Base-by-base conservation (phyloP, 768 basidiomycete genomes). In the Phlebiopsis flavidoalba region DNA sequence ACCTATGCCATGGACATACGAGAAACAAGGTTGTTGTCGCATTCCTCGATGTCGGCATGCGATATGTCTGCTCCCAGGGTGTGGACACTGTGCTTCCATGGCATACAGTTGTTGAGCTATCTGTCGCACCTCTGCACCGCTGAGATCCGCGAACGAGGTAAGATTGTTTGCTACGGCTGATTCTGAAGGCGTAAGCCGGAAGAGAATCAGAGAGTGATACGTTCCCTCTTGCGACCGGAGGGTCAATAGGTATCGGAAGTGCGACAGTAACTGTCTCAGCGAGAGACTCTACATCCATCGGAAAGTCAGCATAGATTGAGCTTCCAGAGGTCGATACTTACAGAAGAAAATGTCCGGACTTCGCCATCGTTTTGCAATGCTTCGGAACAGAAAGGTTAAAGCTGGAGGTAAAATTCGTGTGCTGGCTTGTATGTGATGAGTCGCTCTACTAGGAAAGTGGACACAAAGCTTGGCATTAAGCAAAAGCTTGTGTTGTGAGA, bases 51-150 rank as follows among this genome's bases (percentile, higher is more conserved):
- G 45, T 89, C 88, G 1, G 88, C 89, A 74, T 91, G 88, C 14
- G 86, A 87, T 72, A 91, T 77, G 58, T 91, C 89, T 21, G 89
- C 89, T 2, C 89, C n/a, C 89, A 8, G 91, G 78, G 74, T 93
- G 91, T 4, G 90, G 90, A 70, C 90, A 92, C 10, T 79, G 82
- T 5, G 87, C 83, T 71, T 92, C 89, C 89, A 93, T 92, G 8
- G 83, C 84, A 68, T 91, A 92, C 12, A 91, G 75, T 64, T 89
- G 74, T 31, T 69, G 61, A 14, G 69, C 36, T 54, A 66, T 60
- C 14, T 50, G 63, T 7, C 58, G 21, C 35, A 43, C 53, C 8
- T 33, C 60, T n/a, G 21, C 55, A 21, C 33, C 5, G 21, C 19
- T 19, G 8, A 21, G 5, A 8, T 52, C 62, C 17, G 57, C 63